Evolutionary conservation across 2,329 filamentous ascomycete genomes (phyloP), one percentile per base, ranked within the genome.

Genomic region (Arthrobotrys sphaeroides): DNA sequence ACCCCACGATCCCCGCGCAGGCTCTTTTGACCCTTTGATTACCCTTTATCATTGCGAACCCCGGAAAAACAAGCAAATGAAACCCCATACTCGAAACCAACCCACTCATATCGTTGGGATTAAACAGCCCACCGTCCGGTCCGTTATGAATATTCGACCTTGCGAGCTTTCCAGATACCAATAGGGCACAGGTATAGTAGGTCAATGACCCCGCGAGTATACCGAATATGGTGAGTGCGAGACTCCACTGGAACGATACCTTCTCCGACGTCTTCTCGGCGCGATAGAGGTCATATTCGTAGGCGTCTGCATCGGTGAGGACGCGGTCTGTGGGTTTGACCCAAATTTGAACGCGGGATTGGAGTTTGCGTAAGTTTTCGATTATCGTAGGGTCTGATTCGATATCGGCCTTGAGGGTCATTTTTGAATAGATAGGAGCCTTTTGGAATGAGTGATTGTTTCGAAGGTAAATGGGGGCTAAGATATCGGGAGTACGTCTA

Each of bases 281-380:
- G 3, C 33, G 51, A 45, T 66, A 73, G 33, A 28, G 24, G 47
- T 75, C 64, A 33, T 69, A 75, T 60, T 75, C 72, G 57, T 75
- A 75, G 36, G 72, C 72, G n/a, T 75, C 72, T 42, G 72, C 55
- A 6, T 68, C 72, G 36, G 55, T 69, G 24, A 75, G 64, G 47
- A 75, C 60, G 22, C 55, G 55, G 59, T 75, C 72, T 22, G 72
- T 75, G 16, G 72, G 72, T 43, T 62, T 69, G 36, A 75, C 38
- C 72, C 64, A 75, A 20, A 75, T 45, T 45, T 75, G 72, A 12
- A 60, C 38, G 28, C 72, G 62, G 31, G 72, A 64, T 69, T 75
- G 72, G 49, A 75, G 72, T 26, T 40, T 40, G 57, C 72, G 72
- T n/a, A 75, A 57, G 22, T 62, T 68, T 24, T 62, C 55, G 16